Evolutionary conservation across 169 alveolate genomes (phyloP), one percentile per base, ranked within the genome.

Genomic region (Eimeria maxima): DNA sequence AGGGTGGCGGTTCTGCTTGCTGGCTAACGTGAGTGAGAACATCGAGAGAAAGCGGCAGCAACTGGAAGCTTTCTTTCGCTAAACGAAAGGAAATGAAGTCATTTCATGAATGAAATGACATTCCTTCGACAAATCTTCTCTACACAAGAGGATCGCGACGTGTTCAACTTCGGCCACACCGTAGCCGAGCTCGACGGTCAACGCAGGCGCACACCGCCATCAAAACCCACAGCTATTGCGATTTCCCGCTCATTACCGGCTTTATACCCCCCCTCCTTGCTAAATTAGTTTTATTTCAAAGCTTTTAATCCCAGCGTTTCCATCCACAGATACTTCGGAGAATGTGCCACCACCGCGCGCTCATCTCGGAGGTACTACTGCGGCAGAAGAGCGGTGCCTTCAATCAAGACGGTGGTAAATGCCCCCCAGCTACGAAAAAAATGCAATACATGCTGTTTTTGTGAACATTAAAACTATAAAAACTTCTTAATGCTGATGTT

Each of bases 101-200:
- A n/a, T 69, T 29, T 16, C 42, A n/a, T 69, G 27, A 69, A 27
- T 27, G 81, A 69, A 11, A 38, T 18, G 16, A 69, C 2, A 69
- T 69, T 69, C 81, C 81, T 20, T n/a, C 81, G 13, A n/a, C 20
- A 69, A 38, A 29, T 29, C 50, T 20, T 6, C 16, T n/a, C 18
- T n/a, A 69, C 22, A 69, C 42, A n/a, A 20, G 81, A 69, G 80
- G 81, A 69, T 69, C 81, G 47, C 45, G 16, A 27, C 22, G 45
- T 27, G 81, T 69, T 69, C 50, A 69, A 69, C 42, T 27, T 69
- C 42, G 42, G 81, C 81, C 20, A 69, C 81, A 29, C 42, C 47
- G 81, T n/a, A 69, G 81, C 81, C 47, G 81, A 29, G 81, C 81
- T 69, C 81, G 81, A 69, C 81, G 81, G 81, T 69, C 81, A 69